A percentile compares a stretch with the other conserved stretches of the same genome.
phyloP scores from a whole-genome alignment of 2,329 filamentous ascomycete genomes.

The Alternaria angustiovoidea region DNA sequence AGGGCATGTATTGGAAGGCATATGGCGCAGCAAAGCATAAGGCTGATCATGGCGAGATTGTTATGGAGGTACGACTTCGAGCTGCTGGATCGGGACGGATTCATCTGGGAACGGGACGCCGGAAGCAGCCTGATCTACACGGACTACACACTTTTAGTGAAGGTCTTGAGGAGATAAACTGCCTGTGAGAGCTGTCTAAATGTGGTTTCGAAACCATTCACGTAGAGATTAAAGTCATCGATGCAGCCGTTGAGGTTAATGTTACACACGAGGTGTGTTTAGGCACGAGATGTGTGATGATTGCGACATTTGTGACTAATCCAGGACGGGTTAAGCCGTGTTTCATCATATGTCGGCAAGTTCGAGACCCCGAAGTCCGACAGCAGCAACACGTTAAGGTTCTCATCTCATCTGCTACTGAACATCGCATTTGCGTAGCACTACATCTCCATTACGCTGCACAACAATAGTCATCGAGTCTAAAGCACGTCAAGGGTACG shows the following conservation, averaged over 20 bases:
- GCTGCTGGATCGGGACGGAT: conserved; percentile 1
- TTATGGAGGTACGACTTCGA: conserved; percentile 3
- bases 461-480: background rate
- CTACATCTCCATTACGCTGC: background rate
- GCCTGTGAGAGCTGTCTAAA: background rate
- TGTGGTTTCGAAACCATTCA: background rate
- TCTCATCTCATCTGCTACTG: background rate
- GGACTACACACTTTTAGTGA: conserved; percentile 1
- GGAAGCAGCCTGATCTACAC: conserved; percentile 8
- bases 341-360: background rate
- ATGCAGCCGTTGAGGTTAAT: background rate
- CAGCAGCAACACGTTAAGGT: background rate
- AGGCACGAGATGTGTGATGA: background rate
- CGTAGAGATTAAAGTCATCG: background rate
- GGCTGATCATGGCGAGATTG: conserved; percentile 2
- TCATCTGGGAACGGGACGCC: conserved; percentile 1
- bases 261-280: background rate
- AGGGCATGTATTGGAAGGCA: conserved; percentile 1
- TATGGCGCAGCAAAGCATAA: conserved; percentile 8
- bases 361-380: background rate
- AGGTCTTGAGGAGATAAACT: background rate
- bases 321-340: background rate
- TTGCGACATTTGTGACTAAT: background rate
- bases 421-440: background rate
- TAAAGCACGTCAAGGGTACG: background rate